These are phyloP conservation scores for Phaeolepiota aurea DNA, from an alignment of 768 basidiomycete species.

Conservation along the genomic window DNA sequence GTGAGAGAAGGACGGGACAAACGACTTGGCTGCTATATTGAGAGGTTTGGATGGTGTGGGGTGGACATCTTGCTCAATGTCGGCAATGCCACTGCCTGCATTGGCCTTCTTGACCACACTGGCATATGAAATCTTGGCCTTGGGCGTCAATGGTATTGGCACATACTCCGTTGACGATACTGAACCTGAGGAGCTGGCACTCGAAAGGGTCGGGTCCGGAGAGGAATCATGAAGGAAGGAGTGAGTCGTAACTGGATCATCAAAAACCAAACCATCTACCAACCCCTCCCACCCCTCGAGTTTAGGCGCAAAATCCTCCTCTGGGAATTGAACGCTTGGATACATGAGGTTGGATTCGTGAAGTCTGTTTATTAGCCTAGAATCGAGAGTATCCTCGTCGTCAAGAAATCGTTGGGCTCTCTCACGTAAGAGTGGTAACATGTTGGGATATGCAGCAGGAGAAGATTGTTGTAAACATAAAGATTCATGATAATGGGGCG, in stretches of 20 bases:
- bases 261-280: conserved; percentile 28
- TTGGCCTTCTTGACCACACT: conserved; percentile 26
- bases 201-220: conserved; percentile 16
- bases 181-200: conserved; percentile 33
- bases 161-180: conserved; percentile 35
- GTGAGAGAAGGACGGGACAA: conserved; percentile 28
- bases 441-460: neutral
- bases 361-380: neutral
- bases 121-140: conserved; percentile 26
- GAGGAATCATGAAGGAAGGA: neutral
- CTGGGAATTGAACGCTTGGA: neutral
- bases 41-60: conserved; percentile 21
- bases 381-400: neutral
- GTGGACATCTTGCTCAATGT: conserved; percentile 14
- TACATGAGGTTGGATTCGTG: neutral
- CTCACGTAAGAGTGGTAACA: neutral
- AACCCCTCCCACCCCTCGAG: conserved; percentile 31
- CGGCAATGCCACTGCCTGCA: conserved; percentile 14
- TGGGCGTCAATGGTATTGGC: conserved; percentile 44
- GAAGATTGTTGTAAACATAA: conserved; percentile 9
- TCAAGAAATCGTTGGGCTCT: neutral
- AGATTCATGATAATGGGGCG: conserved; percentile 23
- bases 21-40: conserved; percentile 36
- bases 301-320: neutral
- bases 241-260: neutral